phyloP scores from a whole-genome alignment of 352 stramenopile species.

The Globisporangium lucens region DNA sequence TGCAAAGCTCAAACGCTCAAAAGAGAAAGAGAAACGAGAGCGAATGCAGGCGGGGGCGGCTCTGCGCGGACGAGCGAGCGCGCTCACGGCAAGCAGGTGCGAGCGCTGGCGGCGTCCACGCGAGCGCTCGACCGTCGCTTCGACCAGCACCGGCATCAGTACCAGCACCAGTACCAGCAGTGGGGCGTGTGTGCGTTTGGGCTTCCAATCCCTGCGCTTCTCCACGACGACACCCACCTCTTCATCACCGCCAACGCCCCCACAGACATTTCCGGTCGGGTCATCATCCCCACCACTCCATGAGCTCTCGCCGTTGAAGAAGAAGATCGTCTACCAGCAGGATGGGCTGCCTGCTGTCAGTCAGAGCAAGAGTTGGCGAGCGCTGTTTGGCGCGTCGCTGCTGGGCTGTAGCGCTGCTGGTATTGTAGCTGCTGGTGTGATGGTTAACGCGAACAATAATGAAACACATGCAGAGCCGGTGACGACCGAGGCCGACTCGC shows the following conservation, averaged over 20 bases:
- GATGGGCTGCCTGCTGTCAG: not conserved
- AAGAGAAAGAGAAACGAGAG: not conserved
- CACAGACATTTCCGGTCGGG: not conserved
- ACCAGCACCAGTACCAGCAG: not conserved
- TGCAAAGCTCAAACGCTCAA: not conserved
- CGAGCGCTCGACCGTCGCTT: not conserved
- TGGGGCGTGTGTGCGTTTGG: not conserved
- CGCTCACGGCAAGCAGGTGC: constrained; percentile 4
- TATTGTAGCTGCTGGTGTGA: not conserved
- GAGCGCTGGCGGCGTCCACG: constrained; percentile 5
- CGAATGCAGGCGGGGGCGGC: constrained; percentile 11
- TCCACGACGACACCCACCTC: not conserved
- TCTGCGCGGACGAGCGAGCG: constrained; percentile 11
- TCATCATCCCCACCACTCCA: not conserved
- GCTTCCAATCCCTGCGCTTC: not conserved
- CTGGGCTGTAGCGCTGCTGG: not conserved
- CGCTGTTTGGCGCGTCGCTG: constrained; percentile 7
- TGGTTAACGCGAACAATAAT: not conserved
- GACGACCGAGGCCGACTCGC: not conserved
- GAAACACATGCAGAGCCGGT: not conserved
- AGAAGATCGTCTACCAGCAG: not conserved
- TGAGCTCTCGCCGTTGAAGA: not conserved
- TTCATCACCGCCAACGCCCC: not conserved
- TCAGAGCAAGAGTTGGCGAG: not conserved
- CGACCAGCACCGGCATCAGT: not conserved